Evolutionary conservation across 345 rosid species (phyloP).

Genomic region (Carallia pectinifolia): DNA sequence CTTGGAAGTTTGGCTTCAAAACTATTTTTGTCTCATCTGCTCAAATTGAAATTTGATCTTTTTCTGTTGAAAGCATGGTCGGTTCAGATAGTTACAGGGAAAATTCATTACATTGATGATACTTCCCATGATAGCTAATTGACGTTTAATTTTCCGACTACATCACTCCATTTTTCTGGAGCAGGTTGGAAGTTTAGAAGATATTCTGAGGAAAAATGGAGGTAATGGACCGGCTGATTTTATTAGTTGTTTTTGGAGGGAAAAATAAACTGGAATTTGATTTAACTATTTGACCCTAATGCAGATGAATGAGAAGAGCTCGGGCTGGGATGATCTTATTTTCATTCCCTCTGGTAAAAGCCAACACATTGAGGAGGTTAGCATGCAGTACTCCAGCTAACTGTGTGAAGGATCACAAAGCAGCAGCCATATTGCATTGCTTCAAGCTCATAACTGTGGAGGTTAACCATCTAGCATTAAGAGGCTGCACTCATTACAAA

Average conservation of each 20-base stretch:
- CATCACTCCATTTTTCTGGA: slow-evolving; percentile 19
- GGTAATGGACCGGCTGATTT: slow-evolving; percentile 37
- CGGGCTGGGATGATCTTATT: slow-evolving; percentile 90
- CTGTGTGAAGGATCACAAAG: too few relatives aligned
- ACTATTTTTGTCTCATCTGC: too few relatives aligned
- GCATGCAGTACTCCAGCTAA: neutral
- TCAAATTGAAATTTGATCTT: too few relatives aligned
- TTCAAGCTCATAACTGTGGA: too few relatives aligned
- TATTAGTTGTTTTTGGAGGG: neutral
- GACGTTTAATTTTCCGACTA: neutral
- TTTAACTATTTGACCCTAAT: slow-evolving; percentile 10
- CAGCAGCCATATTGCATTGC: too few relatives aligned
- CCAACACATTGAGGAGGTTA: slow-evolving; percentile 76
- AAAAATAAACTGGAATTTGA: slow-evolving; percentile 9
- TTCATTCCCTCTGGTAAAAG: slow-evolving; percentile 93
- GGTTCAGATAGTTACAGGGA: too few relatives aligned
- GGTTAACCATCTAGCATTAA: too few relatives aligned
- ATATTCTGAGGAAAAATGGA: slow-evolving; percentile 89
- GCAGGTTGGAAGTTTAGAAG: slow-evolving; percentile 91
- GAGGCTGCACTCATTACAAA: too few relatives aligned
- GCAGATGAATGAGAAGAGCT: slow-evolving; percentile 77
- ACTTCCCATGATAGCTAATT: neutral
- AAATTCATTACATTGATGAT: too few relatives aligned
- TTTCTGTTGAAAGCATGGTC: too few relatives aligned
- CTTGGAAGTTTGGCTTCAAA: too few relatives aligned